Conservation (phyloP, 805 yeast genomes). For the Naumovozyma baii region DNA sequence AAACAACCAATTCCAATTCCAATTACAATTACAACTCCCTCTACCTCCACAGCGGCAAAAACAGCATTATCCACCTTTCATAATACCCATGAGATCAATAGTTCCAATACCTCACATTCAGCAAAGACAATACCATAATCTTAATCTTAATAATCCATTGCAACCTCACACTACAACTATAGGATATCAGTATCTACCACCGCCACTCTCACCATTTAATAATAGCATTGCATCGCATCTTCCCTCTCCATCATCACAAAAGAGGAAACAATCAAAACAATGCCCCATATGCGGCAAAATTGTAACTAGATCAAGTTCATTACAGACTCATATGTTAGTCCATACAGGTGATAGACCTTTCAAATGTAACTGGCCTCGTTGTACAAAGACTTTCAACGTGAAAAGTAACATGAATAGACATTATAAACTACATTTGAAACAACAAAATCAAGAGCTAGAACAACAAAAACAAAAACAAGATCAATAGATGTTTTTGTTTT, state of each 20-base stretch:
- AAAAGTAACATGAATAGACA: constrained; percentile 74
- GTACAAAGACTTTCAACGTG: constrained; percentile 60
- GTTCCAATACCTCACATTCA: no score
- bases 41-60: no score
- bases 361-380: constrained; percentile 47
- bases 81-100: no score
- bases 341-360: constrained; percentile 70
- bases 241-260: not conserved
- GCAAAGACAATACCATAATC: no score
- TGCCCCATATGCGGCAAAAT: constrained; percentile 51
- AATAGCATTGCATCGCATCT: not conserved
- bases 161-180: no score
- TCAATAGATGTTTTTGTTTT: no score
- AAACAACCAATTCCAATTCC: no score
- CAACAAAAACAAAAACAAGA: not conserved
- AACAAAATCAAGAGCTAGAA: not conserved
- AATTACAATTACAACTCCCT: no score
- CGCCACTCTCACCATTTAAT: not conserved
- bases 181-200: not conserved
- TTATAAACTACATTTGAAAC: constrained; percentile 45
- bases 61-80: no score
- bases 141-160: no score
- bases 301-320: constrained; percentile 68
- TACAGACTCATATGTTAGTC: constrained; percentile 64
- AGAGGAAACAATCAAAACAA: constrained; percentile 12